Evolutionary conservation across 2,329 filamentous ascomycete species (phyloP), one percentile per base, ranked within the genome.

Genomic region (Ophiocordyceps australis): DNA sequence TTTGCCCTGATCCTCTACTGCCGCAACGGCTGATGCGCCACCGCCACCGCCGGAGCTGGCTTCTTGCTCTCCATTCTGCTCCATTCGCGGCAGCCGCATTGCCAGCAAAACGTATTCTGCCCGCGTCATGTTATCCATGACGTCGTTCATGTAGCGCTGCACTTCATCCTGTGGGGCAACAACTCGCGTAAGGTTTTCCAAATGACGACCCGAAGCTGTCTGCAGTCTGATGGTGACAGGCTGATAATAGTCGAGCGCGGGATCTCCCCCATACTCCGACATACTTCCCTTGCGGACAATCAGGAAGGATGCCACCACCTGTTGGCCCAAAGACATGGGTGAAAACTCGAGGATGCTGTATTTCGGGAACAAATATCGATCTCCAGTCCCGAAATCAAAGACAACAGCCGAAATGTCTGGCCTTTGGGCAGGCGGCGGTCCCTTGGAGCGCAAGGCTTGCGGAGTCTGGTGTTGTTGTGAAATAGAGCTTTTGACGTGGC

Each of bases 321-420:
- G 62, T 26, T 68, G 65, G 3, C 65, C 65, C 4, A 55, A 47
- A 8, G 54, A 41, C 3, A 46, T 40, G 7, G 50, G 46, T 2
- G 73, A 53, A 40, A 69, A 73, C 42, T 89, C 78, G 25, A 86
- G 46, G 18, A 86, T 74, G 46, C 74, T 78, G 42, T 78, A 75
- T 36, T 74, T 78, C 3, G 80, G 80, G 34, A 89, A 85, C 24
- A 81, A 52, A 42, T 79, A 85, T 15, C 78, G 66, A 44, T 86
- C 79, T 23, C 76, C 77, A 3, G 57, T 69, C 18, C 72, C 72
- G 43, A 81, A 80, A 36, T 80, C 74, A 32, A 82, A 65, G 1
- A 75, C 65, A 10, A 78, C 56, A n/a, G 71, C 70, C 2, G 69
- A 62, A 22, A 74, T 62, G 29, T 74, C 73, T 15, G 64, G 63